Evolutionary conservation across 306 rosid genomes (phyloP), one percentile per base, ranked within the genome.

Genomic region (Canavalia ensiformis): DNA sequence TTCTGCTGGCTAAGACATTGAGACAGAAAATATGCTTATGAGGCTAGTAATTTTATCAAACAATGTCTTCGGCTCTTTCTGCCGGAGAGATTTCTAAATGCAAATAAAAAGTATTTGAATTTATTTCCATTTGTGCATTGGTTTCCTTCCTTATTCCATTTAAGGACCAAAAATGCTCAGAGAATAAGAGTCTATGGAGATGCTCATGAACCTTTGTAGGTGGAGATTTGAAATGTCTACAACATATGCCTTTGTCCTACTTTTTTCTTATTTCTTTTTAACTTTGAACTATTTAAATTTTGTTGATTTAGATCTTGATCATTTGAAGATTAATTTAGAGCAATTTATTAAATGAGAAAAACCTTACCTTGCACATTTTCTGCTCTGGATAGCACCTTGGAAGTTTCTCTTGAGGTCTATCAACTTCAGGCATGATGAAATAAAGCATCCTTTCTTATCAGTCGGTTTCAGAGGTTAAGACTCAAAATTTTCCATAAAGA

Each of bases 361-460:
- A 28, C 83, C 58, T 77, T 83, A 11, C 59, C 85, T 34, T 75
- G 81, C 13, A 60, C 86, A 34, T 54, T 78, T 33, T 63, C 75
- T 13, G 81, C 85, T 49, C 54, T 85, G 77, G 29, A 84, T 70
- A 64, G 82, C 72, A 72, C 33, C 46, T 33, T 82, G 62, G 83
- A 86, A 78, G 87, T 88, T 82, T 81, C 78, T 85, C 29, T 70
- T 64, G 50, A 64, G 83, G 76, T 84, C 82, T 10, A 76, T 80
- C 44, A 72, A 83, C 76, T 68, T 75, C 6, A 12, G 64, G 55
- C 75, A 9, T 41, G 81, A 74, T 60, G 84, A 84, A 31, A 74
- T 55, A 47, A 81, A 83, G 84, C 80, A 64, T 72, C 63, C 46
- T 54, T 72, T 83, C 50, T 59, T 58, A 54, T 86, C 68, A 34